Evolutionary conservation across 345 rosid genomes (phyloP), one percentile per base, ranked within the genome.

Genomic region (Eucalyptus viminalis): DNA sequence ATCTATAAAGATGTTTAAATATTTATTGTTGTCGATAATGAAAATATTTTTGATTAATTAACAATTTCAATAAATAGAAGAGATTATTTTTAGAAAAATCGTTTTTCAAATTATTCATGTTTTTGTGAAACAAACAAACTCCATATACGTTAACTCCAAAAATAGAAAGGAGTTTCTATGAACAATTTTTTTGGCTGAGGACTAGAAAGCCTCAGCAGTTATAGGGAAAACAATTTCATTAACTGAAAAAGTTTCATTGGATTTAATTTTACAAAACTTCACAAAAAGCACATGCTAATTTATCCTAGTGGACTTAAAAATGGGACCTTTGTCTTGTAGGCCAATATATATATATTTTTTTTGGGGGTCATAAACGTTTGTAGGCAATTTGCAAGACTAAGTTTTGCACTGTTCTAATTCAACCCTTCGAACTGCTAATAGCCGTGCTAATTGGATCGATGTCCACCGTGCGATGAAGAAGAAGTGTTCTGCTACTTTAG

Each of bases 11-110:
- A 56, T 56, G 11, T 24, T 56, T 56, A 22, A 3, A 22, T 3
- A 56, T 24, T 4, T 22, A 56, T 56, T 56, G 1, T 56, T 56
- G 3, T 56, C 2, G 1, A 56, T 56, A 56, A 56, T 0, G 1
- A 56, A 19, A 22, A 56, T 56, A 4, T 56, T 56, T 56, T 56
- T 4, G 0, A 56, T 56, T 24, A 6, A 56, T 56, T 56, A 10
- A 24, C 10, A 22, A 24, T 56, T 56, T 22, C 2, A 56, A 24
- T 13, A 22, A 10, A 22, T 56, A 9, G 0, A 56, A 56, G 4
- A 22, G 6, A 1, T 24, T 24, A 9, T 56, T 56, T 56, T 56
- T 22, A 22, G 12, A 24, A 56, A 56, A 56, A 56, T 9, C 9
- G 0, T 4, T 9, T 22, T 9, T 24, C 12, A 56, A 24, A 24